Conservation (phyloP, 805 yeast genomes). For the Yamadazyma nakazawae region DNA sequence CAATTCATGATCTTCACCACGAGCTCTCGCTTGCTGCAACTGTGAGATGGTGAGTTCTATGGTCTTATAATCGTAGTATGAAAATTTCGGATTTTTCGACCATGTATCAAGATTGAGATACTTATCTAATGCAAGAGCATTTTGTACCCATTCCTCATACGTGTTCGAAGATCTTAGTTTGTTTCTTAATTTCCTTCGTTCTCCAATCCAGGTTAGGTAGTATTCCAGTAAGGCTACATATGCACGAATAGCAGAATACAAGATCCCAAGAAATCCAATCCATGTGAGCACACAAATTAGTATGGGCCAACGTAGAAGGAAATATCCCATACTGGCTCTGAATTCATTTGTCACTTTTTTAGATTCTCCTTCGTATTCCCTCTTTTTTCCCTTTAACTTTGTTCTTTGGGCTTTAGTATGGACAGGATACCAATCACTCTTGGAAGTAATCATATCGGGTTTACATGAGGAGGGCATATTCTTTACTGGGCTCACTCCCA, state of each 20-base stretch:
- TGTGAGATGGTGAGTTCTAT: constrained; percentile 46
- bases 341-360: constrained; percentile 30
- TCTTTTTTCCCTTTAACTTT: constrained; percentile 6
- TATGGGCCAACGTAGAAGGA: constrained; percentile 63
- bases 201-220: constrained; percentile 58
- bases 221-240: constrained; percentile 65
- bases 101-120: constrained; percentile 60
- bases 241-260: constrained; percentile 52
- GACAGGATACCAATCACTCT: constrained; percentile 27
- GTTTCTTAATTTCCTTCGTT: constrained; percentile 46
- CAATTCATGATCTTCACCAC: constrained; percentile 42
- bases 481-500: constrained; percentile 5
- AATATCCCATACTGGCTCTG: constrained; percentile 31
- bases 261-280: constrained; percentile 46
- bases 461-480: not conserved
- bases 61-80: constrained; percentile 66
- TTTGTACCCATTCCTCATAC: constrained; percentile 60
- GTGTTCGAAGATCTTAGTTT: constrained; percentile 46
- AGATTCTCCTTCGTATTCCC: constrained; percentile 29
- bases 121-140: constrained; percentile 57
- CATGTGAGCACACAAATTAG: constrained; percentile 51
- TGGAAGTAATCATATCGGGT: constrained; percentile 19
- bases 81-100: constrained; percentile 58
- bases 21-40: constrained; percentile 33
- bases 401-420: constrained; percentile 9